phyloP scores from a whole-genome alignment of 148 eudicot genomes.

The Camellia sinensis region DNA sequence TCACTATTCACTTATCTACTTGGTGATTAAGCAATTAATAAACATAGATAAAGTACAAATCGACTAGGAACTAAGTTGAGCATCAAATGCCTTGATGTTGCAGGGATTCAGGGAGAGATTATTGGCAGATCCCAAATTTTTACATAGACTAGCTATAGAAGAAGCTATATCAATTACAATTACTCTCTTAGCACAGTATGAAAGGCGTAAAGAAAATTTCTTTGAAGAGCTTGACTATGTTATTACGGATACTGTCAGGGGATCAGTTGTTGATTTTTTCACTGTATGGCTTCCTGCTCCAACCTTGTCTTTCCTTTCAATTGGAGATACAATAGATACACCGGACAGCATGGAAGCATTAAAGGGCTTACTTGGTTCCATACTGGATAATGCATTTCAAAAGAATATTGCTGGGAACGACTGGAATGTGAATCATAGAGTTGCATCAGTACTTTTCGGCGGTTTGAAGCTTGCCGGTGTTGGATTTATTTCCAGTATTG shows the following conservation, averaged over 20 bases:
- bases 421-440: constrained; percentile 75
- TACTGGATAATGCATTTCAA: constrained; percentile 96
- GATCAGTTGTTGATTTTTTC: constrained; percentile 86
- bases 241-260: constrained; percentile 74
- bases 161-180: constrained; percentile 90
- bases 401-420: constrained; percentile 78
- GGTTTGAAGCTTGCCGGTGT: constrained; percentile 34
- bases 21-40: neutral
- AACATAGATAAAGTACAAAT: neutral
- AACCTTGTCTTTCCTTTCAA: constrained; percentile 80
- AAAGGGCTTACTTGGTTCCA: constrained; percentile 74
- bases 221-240: constrained; percentile 91
- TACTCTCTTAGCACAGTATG: constrained; percentile 85
- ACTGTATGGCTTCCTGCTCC: constrained; percentile 99
- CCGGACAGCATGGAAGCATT: constrained; percentile 64
- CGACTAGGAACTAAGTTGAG: constrained; percentile 19
- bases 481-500: constrained; percentile 88
- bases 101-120: constrained; percentile 98
- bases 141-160: constrained; percentile 89
- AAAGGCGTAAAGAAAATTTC: constrained; percentile 83
- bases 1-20: too few species aligned
- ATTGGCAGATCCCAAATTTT: constrained; percentile 88
- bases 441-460: constrained; percentile 78
- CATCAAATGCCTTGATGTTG: constrained; percentile 15
- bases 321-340: constrained; percentile 52